A percentile compares a stretch with the other conserved stretches of the same genome.
These are phyloP conservation scores for Neotropicomus parvogracilis DNA, from an alignment of 1,284 basidiomycete species.

Conservation along the genomic window DNA sequence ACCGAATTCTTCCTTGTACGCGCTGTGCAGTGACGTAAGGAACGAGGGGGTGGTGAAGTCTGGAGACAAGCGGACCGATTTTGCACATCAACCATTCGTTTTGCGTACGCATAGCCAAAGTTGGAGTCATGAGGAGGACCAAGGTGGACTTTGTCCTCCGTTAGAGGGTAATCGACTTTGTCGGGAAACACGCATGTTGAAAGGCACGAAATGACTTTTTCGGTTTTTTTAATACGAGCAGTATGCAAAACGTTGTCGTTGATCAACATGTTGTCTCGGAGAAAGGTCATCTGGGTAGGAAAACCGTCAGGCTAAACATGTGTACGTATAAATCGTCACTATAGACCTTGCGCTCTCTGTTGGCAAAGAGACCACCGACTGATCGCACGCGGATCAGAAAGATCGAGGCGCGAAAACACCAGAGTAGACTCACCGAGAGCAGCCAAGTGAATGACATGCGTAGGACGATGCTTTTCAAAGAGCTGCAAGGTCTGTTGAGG, in stretches of 20 bases:
- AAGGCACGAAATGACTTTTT: slow-evolving; percentile 81
- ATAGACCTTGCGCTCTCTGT: slow-evolving; percentile 82
- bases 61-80: slow-evolving; percentile 64
- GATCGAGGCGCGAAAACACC: background rate
- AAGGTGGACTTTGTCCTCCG: slow-evolving; percentile 83
- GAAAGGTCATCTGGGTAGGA: slow-evolving; percentile 64
- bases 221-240: slow-evolving; percentile 57
- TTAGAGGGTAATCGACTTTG: slow-evolving; percentile 83
- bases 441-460: slow-evolving; percentile 88
- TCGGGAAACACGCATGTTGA: slow-evolving; percentile 90
- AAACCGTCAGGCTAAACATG: background rate
- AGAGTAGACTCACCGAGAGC: slow-evolving; percentile 59
- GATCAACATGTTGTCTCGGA: slow-evolving; percentile 86
- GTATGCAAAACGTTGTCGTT: slow-evolving; percentile 86
- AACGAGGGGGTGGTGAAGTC: background rate
- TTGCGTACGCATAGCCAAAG: slow-evolving; percentile 90
- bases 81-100: slow-evolving; percentile 89
- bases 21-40: slow-evolving; percentile 42
- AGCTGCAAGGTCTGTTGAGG: slow-evolving; percentile 59
- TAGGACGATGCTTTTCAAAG: slow-evolving; percentile 85
- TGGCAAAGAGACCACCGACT: slow-evolving; percentile 89
- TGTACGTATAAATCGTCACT: background rate
- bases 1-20: slow-evolving; percentile 88
- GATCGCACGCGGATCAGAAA: slow-evolving; percentile 12
- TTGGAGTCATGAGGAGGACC: slow-evolving; percentile 87